Evolutionary conservation across 2,329 filamentous ascomycete species (phyloP), one percentile per base, ranked within the genome.

Genomic region (Trichocomaceae sp.): DNA sequence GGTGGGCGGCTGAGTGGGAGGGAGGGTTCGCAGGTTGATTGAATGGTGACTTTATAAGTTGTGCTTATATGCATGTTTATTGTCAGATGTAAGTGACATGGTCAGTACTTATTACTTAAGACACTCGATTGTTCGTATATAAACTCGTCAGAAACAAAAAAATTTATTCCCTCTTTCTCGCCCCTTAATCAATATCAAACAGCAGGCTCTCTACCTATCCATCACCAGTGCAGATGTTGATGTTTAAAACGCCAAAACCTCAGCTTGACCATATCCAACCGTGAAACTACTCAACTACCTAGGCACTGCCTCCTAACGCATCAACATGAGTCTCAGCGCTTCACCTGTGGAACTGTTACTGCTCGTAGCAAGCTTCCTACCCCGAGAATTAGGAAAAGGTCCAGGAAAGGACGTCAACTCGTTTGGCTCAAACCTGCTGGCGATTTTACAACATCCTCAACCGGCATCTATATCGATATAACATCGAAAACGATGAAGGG

Each of bases 261-360:
- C 23, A 8, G 8, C 8, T 8, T 26, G 8, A 26, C 23, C 23
- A 8, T 26, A 26, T 26, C 23, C 23, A 4, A 26, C 23, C 8
- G 8, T 8, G n/a, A n/a, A n/a, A n/a, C n/a, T n/a, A n/a, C n/a
- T n/a, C n/a, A n/a, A n/a, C n/a, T n/a, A n/a, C n/a, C n/a, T n/a
- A n/a, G n/a, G n/a, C n/a, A n/a, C n/a, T n/a, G n/a, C n/a, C 23
- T 26, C 10, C 29, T 33, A 33, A 20, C 5, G 23, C 3, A n/a
- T 8, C 5, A 71, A 66, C 48, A 55, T 39, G 47, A 23, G 5
- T 39, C 47, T 49, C n/a, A 17, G 20, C 20, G 15, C 23, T 17
- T 17, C 39, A 29, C 47, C 47, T 20, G 20, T 29, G 7, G 47
- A 49, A 26, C 9, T 39, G 17, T 17, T 49, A n/a, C 47, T n/a